Percentiles rank a stretch among this genome's conserved stretches.
phyloP scores from a whole-genome alignment of 371 early-diverging fungal species.

The Syncephalastrum monosporum region DNA sequence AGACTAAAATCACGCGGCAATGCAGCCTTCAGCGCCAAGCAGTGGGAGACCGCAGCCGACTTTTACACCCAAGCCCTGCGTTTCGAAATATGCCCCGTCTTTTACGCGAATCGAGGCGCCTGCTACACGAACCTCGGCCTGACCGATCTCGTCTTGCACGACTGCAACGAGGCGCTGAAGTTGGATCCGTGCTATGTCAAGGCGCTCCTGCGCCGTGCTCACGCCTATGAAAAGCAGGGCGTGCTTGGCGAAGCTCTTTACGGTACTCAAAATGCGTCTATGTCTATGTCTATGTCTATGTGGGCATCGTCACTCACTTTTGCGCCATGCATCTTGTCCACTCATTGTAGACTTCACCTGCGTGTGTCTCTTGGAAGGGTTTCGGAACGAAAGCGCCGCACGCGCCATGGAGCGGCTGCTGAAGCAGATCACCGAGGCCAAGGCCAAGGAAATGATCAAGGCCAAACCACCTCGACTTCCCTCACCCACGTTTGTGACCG shows the following conservation, averaged over 20 bases:
- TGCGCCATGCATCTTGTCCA: too few relatives aligned
- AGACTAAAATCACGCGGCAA: slow-evolving; percentile 89
- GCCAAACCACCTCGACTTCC: slow-evolving; percentile 73
- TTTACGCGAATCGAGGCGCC: slow-evolving; percentile 93
- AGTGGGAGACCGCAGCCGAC: slow-evolving; percentile 83
- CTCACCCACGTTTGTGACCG: slow-evolving; percentile 85
- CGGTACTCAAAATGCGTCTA: slow-evolving; percentile 30
- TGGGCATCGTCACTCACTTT: too few relatives aligned
- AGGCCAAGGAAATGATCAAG: slow-evolving; percentile 79
- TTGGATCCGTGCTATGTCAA: slow-evolving; percentile 78
- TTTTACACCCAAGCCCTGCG: slow-evolving; percentile 88
- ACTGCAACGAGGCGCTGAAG: slow-evolving; percentile 70
- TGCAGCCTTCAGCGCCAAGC: slow-evolving; percentile 77
- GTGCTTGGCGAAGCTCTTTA: slow-evolving; percentile 78
- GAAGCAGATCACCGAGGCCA: slow-evolving; percentile 75
- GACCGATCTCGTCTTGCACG: slow-evolving; percentile 72
- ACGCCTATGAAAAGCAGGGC: slow-evolving; percentile 72
- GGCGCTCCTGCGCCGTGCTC: slow-evolving; percentile 82
- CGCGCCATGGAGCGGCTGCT: slow-evolving; percentile 87
- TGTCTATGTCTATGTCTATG: too few relatives aligned
- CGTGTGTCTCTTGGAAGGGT: slow-evolving; percentile 91
- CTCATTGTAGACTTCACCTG: slow-evolving; percentile 76
- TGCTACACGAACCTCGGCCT: slow-evolving; percentile 77
- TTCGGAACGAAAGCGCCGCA: slow-evolving; percentile 83
- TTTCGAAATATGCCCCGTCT: slow-evolving; percentile 77